Evolutionary conservation across 2,329 filamentous ascomycete genomes (phyloP).

Genomic region (Ophiostoma australiae): DNA sequence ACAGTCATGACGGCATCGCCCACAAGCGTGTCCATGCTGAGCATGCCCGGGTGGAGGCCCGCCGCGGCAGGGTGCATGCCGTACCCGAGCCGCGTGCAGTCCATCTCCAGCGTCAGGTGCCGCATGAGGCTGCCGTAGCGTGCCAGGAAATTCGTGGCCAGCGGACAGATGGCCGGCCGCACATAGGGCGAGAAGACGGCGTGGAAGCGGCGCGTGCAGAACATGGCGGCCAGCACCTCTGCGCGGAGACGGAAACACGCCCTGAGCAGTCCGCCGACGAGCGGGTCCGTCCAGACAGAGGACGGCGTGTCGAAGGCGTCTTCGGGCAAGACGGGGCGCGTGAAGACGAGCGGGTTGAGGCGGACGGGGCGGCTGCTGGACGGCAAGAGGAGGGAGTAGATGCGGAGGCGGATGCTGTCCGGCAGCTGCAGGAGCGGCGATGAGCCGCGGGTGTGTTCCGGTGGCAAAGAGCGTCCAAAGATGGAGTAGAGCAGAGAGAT

Average conservation of each 20-base stretch:
- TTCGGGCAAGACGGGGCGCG: conserved; percentile 35
- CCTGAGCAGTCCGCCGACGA: neutral
- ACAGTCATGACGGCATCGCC: conserved; percentile 30
- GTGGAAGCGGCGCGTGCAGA: conserved; percentile 38
- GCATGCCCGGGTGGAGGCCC: conserved; percentile 28
- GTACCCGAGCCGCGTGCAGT: conserved; percentile 38
- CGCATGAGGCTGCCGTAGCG: conserved; percentile 37
- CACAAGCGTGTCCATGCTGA: conserved; percentile 32
- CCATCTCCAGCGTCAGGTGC: conserved; percentile 39
- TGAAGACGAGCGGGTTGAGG: conserved; percentile 34
- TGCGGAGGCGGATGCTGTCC: neutral
- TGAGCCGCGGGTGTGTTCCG: neutral
- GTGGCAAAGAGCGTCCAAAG: neutral
- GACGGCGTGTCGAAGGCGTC: conserved; percentile 35
- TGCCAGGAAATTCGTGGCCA: conserved; percentile 36
- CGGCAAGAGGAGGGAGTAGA: neutral
- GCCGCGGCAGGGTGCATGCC: conserved; percentile 31
- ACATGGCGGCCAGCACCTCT: conserved; percentile 37
- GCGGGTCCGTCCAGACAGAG: conserved; percentile 25
- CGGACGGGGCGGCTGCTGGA: conserved; percentile 19
- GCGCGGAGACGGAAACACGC: conserved; percentile 34
- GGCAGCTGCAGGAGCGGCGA: neutral
- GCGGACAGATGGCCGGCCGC: conserved; percentile 33
- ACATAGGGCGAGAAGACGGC: conserved; percentile 39
- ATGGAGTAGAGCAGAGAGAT: neutral